Percentiles rank a stretch among this genome's conserved stretches.
Conservation (phyloP, 2,329 filamentous ascomycete species). For the Trichoderma simmonsii region DNA sequence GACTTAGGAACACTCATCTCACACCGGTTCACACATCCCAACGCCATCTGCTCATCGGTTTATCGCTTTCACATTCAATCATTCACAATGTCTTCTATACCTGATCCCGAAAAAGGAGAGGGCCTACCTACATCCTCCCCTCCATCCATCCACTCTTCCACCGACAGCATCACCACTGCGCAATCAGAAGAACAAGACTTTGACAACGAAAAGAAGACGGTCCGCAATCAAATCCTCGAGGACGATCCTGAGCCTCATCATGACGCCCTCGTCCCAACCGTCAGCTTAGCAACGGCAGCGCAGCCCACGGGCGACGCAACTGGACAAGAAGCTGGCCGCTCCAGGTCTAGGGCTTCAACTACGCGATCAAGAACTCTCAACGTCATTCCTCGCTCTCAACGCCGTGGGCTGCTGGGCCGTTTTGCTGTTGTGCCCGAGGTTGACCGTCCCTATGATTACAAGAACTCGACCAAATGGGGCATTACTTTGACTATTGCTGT, state of each 20-base stretch:
- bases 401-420: conserved; percentile 70
- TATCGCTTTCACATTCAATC: neutral
- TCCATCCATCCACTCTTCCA: neutral
- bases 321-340: conserved; percentile 14
- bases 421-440: conserved; percentile 76
- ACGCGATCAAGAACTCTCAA: conserved; percentile 35
- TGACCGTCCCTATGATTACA: conserved; percentile 70
- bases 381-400: conserved; percentile 45
- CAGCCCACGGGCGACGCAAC: neutral
- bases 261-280: conserved; percentile 9
- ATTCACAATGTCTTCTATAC: neutral
- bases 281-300: neutral
- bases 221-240: neutral
- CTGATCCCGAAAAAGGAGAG: conserved; percentile 4
- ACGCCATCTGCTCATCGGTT: neutral
- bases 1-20: neutral
- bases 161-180: neutral
- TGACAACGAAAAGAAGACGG: conserved; percentile 5
- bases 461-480: conserved; percentile 74
- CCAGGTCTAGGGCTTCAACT: conserved; percentile 38
- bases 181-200: conserved; percentile 6
- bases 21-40: neutral
- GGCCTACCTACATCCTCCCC: neutral
- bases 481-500: conserved; percentile 76
- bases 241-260: neutral